Base-by-base conservation (phyloP, 768 basidiomycete species). In the Rhodocollybia butyracea region DNA sequence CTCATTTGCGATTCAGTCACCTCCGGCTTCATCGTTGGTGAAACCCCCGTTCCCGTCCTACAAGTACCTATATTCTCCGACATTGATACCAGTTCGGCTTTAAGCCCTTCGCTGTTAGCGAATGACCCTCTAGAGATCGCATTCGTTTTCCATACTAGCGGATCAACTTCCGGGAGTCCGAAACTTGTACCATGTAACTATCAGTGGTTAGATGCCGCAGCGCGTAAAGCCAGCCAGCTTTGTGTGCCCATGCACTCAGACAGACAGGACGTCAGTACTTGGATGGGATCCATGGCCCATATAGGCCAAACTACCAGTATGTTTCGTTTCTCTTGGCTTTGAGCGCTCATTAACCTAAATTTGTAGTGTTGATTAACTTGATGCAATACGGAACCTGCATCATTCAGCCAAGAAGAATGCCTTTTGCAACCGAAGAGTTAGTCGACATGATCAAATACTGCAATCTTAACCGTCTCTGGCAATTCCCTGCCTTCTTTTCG, bases 201-300 rank as follows among this genome's bases (percentile, higher is more conserved):
- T 60, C 77, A 70, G 26, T 91, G 89, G 89, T 57, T 91, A 27
- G 70, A 80, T 58, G 69, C 78, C 13, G 81, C 80, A 3, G 70
- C 83, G 46, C 63, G 74, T 15, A 91, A 91, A 67, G 81, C 86
- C 36, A 66, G 71, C 57, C 74, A 76, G 57, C 73, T 81, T 52
- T 76, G 76, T 56, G 67, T 66, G 58, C 85, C 85, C 47, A 68
- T 65, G 57, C 73, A 76, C 64, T 66, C 72, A 48, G 71, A 71
- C 21, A 72, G 75, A 36, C 84, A 82, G 66, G 89, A 91, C 61
- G 84, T 91, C 58, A 80, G 81, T 17, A 78, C 80, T 3, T 88
- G 82, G 81, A 86, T 90, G 88, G 88, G 89, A 55, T 87, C 85
- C 74, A 87, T 91, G 86, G 89, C 85, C 65, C 89, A 90, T 69